phyloP scores from a whole-genome alignment of 805 yeast species.

The Ogataea philodendri region DNA sequence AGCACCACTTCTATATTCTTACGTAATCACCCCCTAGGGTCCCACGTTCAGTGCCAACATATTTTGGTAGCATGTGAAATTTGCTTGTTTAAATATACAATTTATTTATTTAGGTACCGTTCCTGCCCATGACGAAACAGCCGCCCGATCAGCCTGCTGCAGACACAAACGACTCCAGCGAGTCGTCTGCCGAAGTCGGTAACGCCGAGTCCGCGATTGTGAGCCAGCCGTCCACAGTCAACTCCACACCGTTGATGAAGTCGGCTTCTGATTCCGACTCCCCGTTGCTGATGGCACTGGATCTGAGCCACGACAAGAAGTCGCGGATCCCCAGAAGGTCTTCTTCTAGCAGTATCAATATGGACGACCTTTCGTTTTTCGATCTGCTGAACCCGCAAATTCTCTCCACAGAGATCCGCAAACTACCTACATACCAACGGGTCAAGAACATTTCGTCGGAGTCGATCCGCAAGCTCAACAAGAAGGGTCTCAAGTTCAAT shows the following conservation, averaged over 20 bases:
- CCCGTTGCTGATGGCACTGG: constrained; percentile 16
- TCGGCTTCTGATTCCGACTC: constrained; percentile 11
- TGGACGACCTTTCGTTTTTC: constrained; percentile 31
- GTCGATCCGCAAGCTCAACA: constrained; percentile 24
- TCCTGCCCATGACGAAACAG: neutral
- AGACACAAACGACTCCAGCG: constrained; percentile 3
- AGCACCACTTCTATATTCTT: too few relatives aligned
- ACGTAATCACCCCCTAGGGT: too few relatives aligned
- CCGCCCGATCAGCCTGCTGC: neutral
- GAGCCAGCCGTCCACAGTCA: constrained; percentile 15
- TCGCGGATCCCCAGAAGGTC: constrained; percentile 9
- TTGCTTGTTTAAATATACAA: neutral
- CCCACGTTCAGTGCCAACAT: too few relatives aligned
- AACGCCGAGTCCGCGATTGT: constrained; percentile 2
- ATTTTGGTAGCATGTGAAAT: constrained; percentile 7
- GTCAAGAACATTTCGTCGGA: constrained; percentile 28
- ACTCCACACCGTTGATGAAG: constrained; percentile 14
- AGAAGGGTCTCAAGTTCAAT: constrained; percentile 27
- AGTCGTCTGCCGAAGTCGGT: neutral
- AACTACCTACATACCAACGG: constrained; percentile 29
- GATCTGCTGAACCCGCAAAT: constrained; percentile 33
- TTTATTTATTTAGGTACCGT: neutral
- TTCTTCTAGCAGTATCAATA: constrained; percentile 19
- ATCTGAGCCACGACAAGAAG: constrained; percentile 7
- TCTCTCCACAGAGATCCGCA: constrained; percentile 25